These are phyloP conservation scores for Leccinum uliginosum DNA, from an alignment of 768 basidiomycete species.

Conservation along the genomic window DNA sequence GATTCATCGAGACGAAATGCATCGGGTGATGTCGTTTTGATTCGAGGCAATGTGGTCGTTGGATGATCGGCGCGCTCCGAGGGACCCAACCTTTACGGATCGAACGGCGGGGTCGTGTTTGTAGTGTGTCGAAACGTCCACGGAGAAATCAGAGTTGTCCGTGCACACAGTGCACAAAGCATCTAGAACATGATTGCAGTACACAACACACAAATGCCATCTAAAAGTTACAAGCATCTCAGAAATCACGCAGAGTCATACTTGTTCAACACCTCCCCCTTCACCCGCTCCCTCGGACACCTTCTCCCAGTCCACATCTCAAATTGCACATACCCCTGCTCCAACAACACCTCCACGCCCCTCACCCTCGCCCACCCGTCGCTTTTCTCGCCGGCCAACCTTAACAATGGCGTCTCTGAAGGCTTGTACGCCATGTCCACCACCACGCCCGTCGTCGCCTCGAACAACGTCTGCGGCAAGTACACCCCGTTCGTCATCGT, in stretches of 20 bases:
- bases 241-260: constrained; percentile 29
- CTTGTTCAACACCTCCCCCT: constrained; percentile 43
- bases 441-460: constrained; percentile 62
- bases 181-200: too few species aligned
- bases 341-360: constrained; percentile 80
- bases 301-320: constrained; percentile 72
- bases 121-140: too few species aligned
- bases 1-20: too few species aligned
- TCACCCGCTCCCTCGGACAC: constrained; percentile 49
- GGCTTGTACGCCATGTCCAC: constrained; percentile 97
- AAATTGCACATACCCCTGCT: constrained; percentile 87
- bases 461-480: constrained; percentile 57
- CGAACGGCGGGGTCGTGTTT: too few species aligned
- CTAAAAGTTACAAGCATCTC: too few species aligned
- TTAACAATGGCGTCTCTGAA: constrained; percentile 73
- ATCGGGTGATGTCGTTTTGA: too few species aligned
- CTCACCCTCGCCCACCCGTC: constrained; percentile 72
- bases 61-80: too few species aligned
- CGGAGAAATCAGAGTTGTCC: too few species aligned
- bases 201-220: too few species aligned
- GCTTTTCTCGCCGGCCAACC: constrained; percentile 50
- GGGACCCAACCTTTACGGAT: too few species aligned
- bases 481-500: constrained; percentile 32
- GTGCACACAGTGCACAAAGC: too few species aligned
- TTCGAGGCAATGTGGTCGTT: too few species aligned